Base-by-base conservation (phyloP, 2,329 filamentous ascomycete genomes). In the Paecilomyces formosus region DNA sequence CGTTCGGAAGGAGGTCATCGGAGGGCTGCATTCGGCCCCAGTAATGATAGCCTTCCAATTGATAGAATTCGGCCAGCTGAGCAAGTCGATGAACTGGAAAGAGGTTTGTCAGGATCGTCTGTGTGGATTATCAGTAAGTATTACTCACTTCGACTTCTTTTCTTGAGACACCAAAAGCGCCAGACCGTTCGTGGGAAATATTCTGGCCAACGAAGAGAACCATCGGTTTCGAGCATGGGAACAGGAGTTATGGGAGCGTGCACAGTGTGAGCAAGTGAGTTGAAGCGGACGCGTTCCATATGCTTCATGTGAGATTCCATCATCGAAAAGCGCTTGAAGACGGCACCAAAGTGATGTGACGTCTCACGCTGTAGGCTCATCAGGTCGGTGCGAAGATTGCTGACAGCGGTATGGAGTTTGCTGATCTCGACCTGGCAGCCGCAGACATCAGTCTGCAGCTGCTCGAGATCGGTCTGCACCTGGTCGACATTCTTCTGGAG, bases 81-180 rank as follows among this genome's bases (percentile, higher is more conserved):
- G 69, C 63, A 50, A 76, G 62, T 28, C 73, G 74, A 62, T 75
- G 68, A 39, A 74, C 74, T 76, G 55, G n/a, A 35, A 51, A 24
- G 18, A 28, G 58, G 63, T 61, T 57, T 53, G 28, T 50, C 21
- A 59, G 22, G n/a, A 51, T 45, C 30, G 33, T 55, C n/a, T 50
- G 22, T 28, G 24, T 54, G 24, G 13, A 22, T 49, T 21, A 33
- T 52, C 50, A 28, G 30, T 21, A 15, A 57, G 24, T 50, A 45
- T 45, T 45, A 67, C 74, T 74, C 63, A 76, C 74, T 61, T 63
- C 72, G 63, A 62, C 69, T 75, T 62, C 69, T 66, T 64, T 74
- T 74, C 65, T 75, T 75, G 56, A 76, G 62, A 59, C 72, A 74
- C 74, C 74, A 76, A 58, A 76, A 76, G 51, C 72, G 68, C 73